Conservation (phyloP, 1,284 basidiomycete genomes). For the Naganishia sp. region DNA sequence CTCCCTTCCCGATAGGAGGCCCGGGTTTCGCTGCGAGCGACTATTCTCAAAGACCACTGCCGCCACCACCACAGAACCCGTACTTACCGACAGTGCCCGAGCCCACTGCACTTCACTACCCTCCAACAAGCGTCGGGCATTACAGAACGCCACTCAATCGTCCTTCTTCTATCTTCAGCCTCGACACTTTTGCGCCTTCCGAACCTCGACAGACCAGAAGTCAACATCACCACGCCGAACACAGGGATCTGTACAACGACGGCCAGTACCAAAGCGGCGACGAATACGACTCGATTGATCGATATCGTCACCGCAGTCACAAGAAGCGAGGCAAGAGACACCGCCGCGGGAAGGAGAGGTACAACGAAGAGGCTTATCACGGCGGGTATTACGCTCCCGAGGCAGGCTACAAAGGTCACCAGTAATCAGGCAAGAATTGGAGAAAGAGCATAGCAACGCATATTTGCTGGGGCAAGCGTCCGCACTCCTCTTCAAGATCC, state of each 20-base stretch:
- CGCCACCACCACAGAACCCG: background rate
- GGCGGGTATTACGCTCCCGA: constrained; percentile 19
- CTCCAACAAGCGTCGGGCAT: background rate
- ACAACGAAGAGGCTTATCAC: background rate
- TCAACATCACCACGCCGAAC: background rate
- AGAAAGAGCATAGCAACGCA: background rate
- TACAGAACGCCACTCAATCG: background rate
- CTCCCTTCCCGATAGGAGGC: background rate
- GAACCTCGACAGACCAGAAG: background rate
- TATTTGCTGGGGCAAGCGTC: too few species aligned
- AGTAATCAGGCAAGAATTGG: background rate
- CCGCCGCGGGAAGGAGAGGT: background rate
- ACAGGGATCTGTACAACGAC: background rate
- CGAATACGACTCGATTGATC: background rate
- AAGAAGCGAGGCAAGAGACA: constrained; percentile 9
- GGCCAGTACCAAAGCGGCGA: background rate
- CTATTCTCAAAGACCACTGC: constrained; percentile 1
- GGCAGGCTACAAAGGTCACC: background rate
- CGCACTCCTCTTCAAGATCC: too few species aligned
- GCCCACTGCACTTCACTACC: background rate
- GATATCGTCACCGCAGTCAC: background rate
- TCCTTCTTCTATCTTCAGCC: background rate
- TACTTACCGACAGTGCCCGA: background rate
- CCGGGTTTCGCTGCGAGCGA: background rate
- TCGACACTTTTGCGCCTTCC: background rate